Evolutionary conservation across 225 moss, liverwort and hornwort genomes (phyloP).

Genomic region (Takakia lepidozioides): DNA sequence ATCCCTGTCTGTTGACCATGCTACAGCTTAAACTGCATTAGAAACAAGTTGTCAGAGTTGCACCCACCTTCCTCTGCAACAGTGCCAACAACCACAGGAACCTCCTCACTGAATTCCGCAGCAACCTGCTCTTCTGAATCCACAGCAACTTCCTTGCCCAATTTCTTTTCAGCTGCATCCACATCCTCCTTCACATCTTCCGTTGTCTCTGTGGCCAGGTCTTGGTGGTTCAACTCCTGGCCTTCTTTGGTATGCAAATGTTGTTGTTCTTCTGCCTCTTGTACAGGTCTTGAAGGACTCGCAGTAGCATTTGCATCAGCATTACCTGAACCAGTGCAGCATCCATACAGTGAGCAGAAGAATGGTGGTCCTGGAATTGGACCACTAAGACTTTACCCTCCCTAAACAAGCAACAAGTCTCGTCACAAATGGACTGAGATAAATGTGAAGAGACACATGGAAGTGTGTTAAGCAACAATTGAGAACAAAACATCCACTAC

Average conservation of each 20-base stretch:
- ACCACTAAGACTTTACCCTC: too few species aligned
- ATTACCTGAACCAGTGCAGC: constrained; percentile 11
- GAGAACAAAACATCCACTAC: too few species aligned
- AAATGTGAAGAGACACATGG: too few species aligned
- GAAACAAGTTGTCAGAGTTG: not conserved
- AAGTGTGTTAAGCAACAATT: too few species aligned
- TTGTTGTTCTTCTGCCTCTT: constrained; percentile 23
- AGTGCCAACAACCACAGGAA: too few species aligned
- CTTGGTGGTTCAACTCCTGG: constrained; percentile 2
- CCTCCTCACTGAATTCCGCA: not conserved
- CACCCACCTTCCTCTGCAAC: too few species aligned
- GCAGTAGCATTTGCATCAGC: constrained; percentile 23
- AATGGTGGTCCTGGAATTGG: too few species aligned
- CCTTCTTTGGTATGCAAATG: too few species aligned
- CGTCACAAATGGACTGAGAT: too few species aligned
- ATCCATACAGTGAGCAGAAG: too few species aligned
- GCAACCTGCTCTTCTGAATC: constrained; percentile 3
- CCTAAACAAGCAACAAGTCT: too few species aligned
- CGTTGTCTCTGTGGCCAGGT: constrained; percentile 3
- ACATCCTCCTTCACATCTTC: constrained; percentile 9
- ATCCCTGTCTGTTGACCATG: too few species aligned
- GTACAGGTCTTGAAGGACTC: constrained; percentile 22
- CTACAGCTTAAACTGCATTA: constrained; percentile 1
- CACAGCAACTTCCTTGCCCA: constrained; percentile 7
- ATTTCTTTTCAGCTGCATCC: constrained; percentile 5